A percentile compares a stretch with the other conserved stretches of the same genome.
Conservation (phyloP, 495 filamentous ascomycete species). For the Neurospora tetrasperma region DNA sequence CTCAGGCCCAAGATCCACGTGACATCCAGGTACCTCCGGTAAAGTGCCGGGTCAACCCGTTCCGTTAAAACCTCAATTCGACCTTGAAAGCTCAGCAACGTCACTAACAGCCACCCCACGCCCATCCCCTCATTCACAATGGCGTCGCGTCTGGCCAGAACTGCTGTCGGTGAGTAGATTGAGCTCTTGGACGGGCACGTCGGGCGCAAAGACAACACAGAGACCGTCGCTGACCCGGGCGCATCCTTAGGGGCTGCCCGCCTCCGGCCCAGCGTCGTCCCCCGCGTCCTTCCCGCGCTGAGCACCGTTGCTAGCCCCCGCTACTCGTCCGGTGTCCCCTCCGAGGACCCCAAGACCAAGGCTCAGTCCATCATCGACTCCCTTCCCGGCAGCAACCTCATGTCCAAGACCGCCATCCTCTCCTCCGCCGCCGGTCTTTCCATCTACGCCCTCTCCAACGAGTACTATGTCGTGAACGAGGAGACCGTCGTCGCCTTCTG, state of each 20-base stretch:
- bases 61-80: constrained; percentile 44
- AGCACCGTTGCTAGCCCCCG: constrained; percentile 53
- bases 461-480: constrained; percentile 98
- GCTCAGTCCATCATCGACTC: constrained; percentile 90
- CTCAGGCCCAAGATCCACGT: constrained; percentile 14
- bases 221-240: constrained; percentile 1
- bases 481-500: constrained; percentile 87
- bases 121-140: constrained; percentile 54
- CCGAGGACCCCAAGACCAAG: constrained; percentile 81
- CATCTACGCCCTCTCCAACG: constrained; percentile 94
- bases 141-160: constrained; percentile 90
- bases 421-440: constrained; percentile 84
- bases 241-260: constrained; percentile 65
- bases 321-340: constrained; percentile 63
- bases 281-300: constrained; percentile 63
- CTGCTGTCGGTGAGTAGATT: constrained; percentile 70
- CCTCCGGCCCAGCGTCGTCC: constrained; percentile 61
- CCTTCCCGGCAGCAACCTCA: constrained; percentile 70
- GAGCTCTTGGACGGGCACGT: background rate
- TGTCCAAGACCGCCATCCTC: constrained; percentile 93
- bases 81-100: constrained; percentile 29
- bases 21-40: constrained; percentile 15
- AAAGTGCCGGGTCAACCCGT: constrained; percentile 21
- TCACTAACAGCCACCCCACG: constrained; percentile 29
- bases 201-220: constrained; percentile 1